Conservation (phyloP, 164 flowering plant genomes). For the Amborella trichopoda region DNA sequence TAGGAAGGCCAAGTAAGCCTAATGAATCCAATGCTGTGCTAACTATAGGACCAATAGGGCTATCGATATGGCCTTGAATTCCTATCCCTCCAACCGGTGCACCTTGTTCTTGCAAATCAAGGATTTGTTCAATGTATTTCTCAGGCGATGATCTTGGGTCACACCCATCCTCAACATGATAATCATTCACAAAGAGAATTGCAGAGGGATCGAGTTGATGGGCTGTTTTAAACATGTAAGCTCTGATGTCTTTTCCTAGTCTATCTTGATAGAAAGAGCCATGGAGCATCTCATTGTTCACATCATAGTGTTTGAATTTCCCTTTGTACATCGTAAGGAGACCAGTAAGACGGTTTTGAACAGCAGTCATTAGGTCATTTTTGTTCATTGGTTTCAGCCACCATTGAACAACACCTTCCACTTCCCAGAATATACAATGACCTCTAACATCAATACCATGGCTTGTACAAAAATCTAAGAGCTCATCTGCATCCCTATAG, state of each 20-base stretch:
- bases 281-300: slow-evolving; percentile 93
- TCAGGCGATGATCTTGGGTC: slow-evolving; percentile 73
- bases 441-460: slow-evolving; percentile 60
- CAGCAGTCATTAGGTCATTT: slow-evolving; percentile 49
- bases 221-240: slow-evolving; percentile 80
- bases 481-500: slow-evolving; percentile 84
- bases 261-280: slow-evolving; percentile 79
- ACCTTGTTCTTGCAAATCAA: slow-evolving; percentile 68
- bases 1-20: slow-evolving; percentile 77
- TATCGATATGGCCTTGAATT: slow-evolving; percentile 79
- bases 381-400: slow-evolving; percentile 58
- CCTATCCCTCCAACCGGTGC: slow-evolving; percentile 93
- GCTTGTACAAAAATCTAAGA: slow-evolving; percentile 41
- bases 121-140: slow-evolving; percentile 66
- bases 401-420: slow-evolving; percentile 42
- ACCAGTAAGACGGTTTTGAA: slow-evolving; percentile 61
- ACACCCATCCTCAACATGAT: slow-evolving; percentile 80
- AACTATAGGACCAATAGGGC: slow-evolving; percentile 75
- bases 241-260: slow-evolving; percentile 60
- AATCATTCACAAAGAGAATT: slow-evolving; percentile 75
- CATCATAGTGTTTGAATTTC: slow-evolving; percentile 82
- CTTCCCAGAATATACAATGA: slow-evolving; percentile 98
- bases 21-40: slow-evolving; percentile 67
- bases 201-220: slow-evolving; percentile 67
- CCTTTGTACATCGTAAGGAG: slow-evolving; percentile 81